These are phyloP conservation scores for Fusarium sp. DNA, from an alignment of 2,329 filamentous ascomycete species.

Conservation along the genomic window DNA sequence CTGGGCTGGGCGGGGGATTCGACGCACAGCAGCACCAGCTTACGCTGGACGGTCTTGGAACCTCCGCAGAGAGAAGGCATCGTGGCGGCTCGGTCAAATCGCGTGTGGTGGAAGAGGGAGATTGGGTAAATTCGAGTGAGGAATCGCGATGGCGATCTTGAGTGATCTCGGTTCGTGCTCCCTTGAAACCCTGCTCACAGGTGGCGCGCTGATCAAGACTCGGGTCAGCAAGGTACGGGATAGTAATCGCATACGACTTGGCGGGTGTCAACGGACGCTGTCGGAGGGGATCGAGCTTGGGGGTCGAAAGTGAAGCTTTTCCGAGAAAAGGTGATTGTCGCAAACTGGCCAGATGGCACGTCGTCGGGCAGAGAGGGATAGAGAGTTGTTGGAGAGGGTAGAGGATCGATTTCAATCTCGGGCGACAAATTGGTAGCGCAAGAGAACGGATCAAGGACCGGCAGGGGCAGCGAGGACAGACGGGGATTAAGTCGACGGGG, in stretches of 20 bases:
- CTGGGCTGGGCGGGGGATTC: not conserved
- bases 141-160: not conserved
- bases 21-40: constrained; percentile 88
- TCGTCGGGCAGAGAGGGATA: not conserved
- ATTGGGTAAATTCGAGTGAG: not conserved
- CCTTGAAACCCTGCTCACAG: constrained; percentile 8
- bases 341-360: constrained; percentile 9
- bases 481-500: constrained; percentile 11
- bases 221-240: constrained; percentile 14
- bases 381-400: not conserved
- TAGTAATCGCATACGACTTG: constrained; percentile 16
- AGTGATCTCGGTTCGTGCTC: constrained; percentile 36
- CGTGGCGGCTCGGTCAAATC: constrained; percentile 12
- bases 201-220: constrained; percentile 26
- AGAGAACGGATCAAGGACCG: not conserved
- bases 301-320: not conserved
- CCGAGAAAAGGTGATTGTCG: not conserved
- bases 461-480: not conserved
- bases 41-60: constrained; percentile 90
- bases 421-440: not conserved
- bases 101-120: constrained; percentile 11
- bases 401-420: not conserved
- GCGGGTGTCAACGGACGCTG: not conserved
- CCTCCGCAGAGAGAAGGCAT: constrained; percentile 69
- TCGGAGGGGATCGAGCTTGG: not conserved